Evolutionary conservation across 148 eudicot species (phyloP).

Genomic region (Euryodendron excelsum): DNA sequence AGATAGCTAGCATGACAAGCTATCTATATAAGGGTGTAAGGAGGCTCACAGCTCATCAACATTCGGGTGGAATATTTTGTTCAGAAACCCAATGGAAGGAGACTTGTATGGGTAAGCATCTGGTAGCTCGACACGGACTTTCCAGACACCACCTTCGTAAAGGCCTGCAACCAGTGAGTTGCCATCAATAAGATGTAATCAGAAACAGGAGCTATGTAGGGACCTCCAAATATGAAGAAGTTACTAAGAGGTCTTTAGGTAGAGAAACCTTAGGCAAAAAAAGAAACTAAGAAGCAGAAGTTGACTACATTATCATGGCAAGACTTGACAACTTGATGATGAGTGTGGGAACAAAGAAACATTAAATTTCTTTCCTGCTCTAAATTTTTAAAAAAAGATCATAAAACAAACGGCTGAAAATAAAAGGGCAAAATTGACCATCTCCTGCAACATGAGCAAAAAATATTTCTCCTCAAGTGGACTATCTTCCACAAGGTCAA

Average conservation of each 20-base stretch:
- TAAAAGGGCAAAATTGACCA: neutral
- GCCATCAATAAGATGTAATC: neutral
- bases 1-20: neutral
- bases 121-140: conserved; percentile 77
- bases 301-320: neutral
- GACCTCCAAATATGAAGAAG: neutral
- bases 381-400: neutral
- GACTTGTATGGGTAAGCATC: conserved; percentile 93
- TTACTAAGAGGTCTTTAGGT: neutral
- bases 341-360: neutral
- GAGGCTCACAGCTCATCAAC: conserved; percentile 78
- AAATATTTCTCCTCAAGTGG: neutral
- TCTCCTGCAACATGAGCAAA: neutral
- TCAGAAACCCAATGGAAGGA: conserved; percentile 78
- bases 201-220: neutral
- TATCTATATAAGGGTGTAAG: neutral
- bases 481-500: neutral
- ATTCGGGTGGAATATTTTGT: conserved; percentile 85
- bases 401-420: too few relatives aligned
- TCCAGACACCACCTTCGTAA: conserved; percentile 90
- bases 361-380: neutral
- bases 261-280: neutral
- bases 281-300: neutral
- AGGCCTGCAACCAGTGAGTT: conserved; percentile 43
- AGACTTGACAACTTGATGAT: neutral